Base-by-base conservation (phyloP, 169 alveolate genomes). In the Plasmodium knowlesi region DNA sequence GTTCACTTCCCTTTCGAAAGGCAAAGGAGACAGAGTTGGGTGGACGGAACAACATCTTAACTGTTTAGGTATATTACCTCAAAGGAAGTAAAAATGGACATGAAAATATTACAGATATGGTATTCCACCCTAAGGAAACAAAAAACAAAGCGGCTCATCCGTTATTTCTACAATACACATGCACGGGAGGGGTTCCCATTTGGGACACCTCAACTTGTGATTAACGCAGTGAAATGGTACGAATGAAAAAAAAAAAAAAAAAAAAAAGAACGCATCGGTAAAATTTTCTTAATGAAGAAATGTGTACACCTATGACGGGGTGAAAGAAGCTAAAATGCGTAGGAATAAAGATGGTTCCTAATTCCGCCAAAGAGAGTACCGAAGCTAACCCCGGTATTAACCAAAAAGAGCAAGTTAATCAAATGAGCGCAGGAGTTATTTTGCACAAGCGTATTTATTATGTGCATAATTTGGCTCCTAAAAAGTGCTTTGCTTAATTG, bases 341-440 rank as follows among this genome's bases (percentile, higher is more conserved):
- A 80, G 10, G 94, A 37, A 67, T 57, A 80, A 14, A 89, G 71
- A 57, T 79, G 25, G 9, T 89, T 72, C 34, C 19, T 89, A 61
- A 89, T 89, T 39, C 46, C 50, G 46, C 46, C 25, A 67, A 57
- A 79, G 43, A 89, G 28, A 22, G 81, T 54, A 50, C 79, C 67
- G 16, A 89, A 89, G 50, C 30, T 78, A 25, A 41, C 57, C 37
- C 71, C 53, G 22, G 37, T 57, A 67, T 89, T 39, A 50, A 79
- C 12, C 71, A 89, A 67, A 61, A 89, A 3, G 14, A 89, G 34
- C 4, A 89, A 78, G 72, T 89, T 78, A 89, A 89, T 61, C 67
- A 80, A n/a, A 32, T 78, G 57, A 19, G 41, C n/a, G 22, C 61
- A 46, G 25, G 14, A 50, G 10, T 79, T 30, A 30, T 76, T 79